phyloP scores from a whole-genome alignment of 1,284 basidiomycete genomes.

The Athelia sp. region DNA sequence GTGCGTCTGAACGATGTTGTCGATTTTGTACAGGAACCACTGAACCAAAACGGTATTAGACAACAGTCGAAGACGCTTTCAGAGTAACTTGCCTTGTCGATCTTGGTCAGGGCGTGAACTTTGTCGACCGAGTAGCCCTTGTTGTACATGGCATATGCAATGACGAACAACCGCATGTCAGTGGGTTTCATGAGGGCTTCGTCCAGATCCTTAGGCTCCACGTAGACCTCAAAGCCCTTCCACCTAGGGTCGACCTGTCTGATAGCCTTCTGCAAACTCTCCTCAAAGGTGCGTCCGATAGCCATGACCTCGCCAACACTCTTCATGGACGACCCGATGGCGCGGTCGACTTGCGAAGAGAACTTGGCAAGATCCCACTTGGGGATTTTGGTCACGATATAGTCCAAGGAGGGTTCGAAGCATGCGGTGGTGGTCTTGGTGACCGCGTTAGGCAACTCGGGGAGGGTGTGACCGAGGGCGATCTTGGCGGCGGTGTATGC shows the following conservation, averaged over 20 bases:
- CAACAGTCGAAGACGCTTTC: neutral
- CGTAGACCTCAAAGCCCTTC: constrained; percentile 81
- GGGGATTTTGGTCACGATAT: constrained; percentile 99
- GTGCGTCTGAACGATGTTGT: constrained; percentile 91
- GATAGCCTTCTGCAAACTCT: constrained; percentile 97
- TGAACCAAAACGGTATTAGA: too few relatives aligned
- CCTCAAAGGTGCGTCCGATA: constrained; percentile 98
- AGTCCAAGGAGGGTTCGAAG: constrained; percentile 99
- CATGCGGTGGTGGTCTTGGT: constrained; percentile 99
- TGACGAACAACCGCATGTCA: constrained; percentile 93
- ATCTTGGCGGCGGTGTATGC: constrained; percentile 99
- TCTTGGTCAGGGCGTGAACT: constrained; percentile 93
- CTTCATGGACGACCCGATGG: constrained; percentile 98
- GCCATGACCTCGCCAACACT: constrained; percentile 99
- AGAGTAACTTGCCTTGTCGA: constrained; percentile 70
- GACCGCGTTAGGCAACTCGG: constrained; percentile 97
- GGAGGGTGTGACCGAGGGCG: constrained; percentile 96
- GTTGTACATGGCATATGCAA: constrained; percentile 97
- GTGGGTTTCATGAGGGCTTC: constrained; percentile 73
- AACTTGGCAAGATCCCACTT: constrained; percentile 99
- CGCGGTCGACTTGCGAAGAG: constrained; percentile 87
- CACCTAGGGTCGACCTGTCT: constrained; percentile 93
- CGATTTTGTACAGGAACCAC: constrained; percentile 99
- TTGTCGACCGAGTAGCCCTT: constrained; percentile 88
- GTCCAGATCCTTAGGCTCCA: constrained; percentile 82